Base-by-base conservation (phyloP, 805 yeast genomes). In the Myxozyma kluyveri region DNA sequence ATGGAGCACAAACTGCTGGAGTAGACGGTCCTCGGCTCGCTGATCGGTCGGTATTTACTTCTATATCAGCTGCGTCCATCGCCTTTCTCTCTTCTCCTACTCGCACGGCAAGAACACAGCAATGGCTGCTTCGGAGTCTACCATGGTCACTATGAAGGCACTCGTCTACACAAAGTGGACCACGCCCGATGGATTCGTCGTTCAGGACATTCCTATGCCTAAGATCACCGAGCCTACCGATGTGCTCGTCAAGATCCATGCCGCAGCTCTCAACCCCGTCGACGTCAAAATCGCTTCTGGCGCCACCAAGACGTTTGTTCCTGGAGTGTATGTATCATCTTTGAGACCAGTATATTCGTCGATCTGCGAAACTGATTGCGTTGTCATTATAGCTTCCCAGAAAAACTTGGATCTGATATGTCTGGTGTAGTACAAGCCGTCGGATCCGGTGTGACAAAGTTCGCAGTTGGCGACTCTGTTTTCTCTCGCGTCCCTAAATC, bases 391-490 rank as follows among this genome's bases (percentile, higher is more conserved):
- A 26, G 40, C n/a, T 46, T 52, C 14, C 62, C 62, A 6, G 37
- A 51, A 18, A 29, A 33, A 12, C 24, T 61, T 14, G 64, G 64
- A n/a, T 56, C 36, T 36, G 64, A 61, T 37, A 40, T 54, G 17
- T 39, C 60, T 9, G 64, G 64, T 3, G 47, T 49, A 9, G 52
- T 61, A 21, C 58, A 50, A 23, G 45, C 36, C 12, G 58, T 61
- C 12, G 64, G 64, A 2, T 17, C 46, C 21, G 50, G 27, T 7
- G 61, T 51, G n/a, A 49, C 49, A 3, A 32, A 21, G 2, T 44
- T 61, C 46, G 51, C 49, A 24, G 53, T 43, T 23, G 64, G 63
- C 22, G 64, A 61, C 18, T 46, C 45, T 19, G 56, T 61, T n/a
- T 52, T 27, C 33, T 43, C 56, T 18, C 33, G 55, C 12, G 10